Base-by-base conservation (phyloP, 768 basidiomycete genomes). In the Mycena filopes region DNA sequence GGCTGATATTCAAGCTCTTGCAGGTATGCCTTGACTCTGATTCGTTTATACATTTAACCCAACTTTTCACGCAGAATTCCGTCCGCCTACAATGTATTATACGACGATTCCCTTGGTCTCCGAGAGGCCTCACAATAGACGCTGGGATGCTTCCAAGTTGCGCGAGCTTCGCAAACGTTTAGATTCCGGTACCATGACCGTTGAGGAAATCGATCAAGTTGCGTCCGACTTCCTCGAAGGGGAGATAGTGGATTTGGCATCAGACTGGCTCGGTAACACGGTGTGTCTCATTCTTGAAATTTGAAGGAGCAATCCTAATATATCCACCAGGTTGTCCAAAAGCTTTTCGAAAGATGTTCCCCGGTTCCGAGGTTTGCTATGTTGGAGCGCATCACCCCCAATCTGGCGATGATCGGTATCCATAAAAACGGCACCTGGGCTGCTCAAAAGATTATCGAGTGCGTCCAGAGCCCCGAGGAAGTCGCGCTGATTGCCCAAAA, bases 401-500 rank as follows among this genome's bases (percentile, higher is more conserved):
- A 97, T 75, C 82, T 99, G 42, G 97, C 97, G 25, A 94, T 94
- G 88, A 98, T 99, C 68, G 98, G 98, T 28, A 96, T 97, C 60
- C 98, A 99, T 84, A 99, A 99, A 83, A 99, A 99, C 70, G 98
- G 98, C 29, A 99, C 98, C 1, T 99, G 98, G 98, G 97, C 97
- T 3, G 96, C 96, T 4, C 98, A 99, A 79, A 99, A 98, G 85
- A 95, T 98, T 74, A 99, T 99, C 63, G 96, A 98, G 79, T 97
- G 95, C 66, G 93, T 96, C 46, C 87, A 90, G 60, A 90, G 85
- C 33, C 89, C 92, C 20, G 95, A 98, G 58, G 98, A 99, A 76
- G 86, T 96, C 58, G 84, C 83, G 8, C 78, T 97, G 42, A 89
- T 99, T 72, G 89, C 93, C 47, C 90, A 92, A 75, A 93, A 97